phyloP scores from a whole-genome alignment of 768 basidiomycete species.

The Hypsizygus marmoreus region DNA sequence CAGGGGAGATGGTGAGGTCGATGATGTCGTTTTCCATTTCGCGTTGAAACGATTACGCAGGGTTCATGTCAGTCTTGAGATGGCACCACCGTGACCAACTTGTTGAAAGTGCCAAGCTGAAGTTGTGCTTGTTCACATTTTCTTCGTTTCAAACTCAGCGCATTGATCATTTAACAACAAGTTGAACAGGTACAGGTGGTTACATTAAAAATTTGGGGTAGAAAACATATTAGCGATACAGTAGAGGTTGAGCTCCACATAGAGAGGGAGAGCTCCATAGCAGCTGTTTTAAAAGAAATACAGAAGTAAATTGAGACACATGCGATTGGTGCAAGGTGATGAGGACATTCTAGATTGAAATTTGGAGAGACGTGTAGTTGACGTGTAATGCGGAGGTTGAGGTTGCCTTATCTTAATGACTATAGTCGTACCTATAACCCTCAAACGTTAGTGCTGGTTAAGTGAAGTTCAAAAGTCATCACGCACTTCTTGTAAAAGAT shows the following conservation, averaged over 20 bases:
- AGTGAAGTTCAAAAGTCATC: background rate
- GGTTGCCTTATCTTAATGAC: conserved; percentile 29
- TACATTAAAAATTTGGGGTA: too few relatives aligned
- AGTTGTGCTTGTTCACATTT: background rate
- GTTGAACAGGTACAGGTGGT: background rate
- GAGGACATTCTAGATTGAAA: too few relatives aligned
- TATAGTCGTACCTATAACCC: conserved; percentile 48
- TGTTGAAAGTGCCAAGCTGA: too few relatives aligned
- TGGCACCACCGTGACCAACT: too few relatives aligned
- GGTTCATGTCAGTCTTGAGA: too few relatives aligned
- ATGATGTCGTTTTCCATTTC: conserved; percentile 30
- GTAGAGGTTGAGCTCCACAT: conserved; percentile 8
- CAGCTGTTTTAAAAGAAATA: background rate
- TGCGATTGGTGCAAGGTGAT: too few relatives aligned
- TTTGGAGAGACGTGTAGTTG: background rate
- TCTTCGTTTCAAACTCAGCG: conserved; percentile 17
- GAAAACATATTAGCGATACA: too few relatives aligned
- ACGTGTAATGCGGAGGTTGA: conserved; percentile 14
- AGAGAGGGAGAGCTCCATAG: background rate
- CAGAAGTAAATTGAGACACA: too few relatives aligned
- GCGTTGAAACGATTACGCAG: too few relatives aligned
- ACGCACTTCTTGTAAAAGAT: conserved; percentile 82
- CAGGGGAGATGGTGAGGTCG: conserved; percentile 29
- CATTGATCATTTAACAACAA: too few relatives aligned
- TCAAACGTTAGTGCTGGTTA: too few relatives aligned